Base-by-base conservation (phyloP, 208 protist species). In the Herpetomonas samuelpessoai region DNA sequence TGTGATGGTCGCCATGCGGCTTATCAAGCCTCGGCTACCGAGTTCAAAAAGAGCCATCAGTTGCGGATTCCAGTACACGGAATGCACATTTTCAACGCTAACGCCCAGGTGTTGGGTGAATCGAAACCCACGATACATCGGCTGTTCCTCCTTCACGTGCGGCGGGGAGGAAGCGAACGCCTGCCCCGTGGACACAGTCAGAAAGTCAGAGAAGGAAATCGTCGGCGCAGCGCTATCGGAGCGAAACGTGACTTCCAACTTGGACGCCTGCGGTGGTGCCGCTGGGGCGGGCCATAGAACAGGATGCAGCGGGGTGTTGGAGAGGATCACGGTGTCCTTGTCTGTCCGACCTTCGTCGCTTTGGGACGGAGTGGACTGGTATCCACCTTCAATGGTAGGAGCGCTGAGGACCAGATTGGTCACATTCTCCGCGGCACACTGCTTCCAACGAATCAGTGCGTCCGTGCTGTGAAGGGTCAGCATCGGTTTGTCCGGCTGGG, bases 201-300 rank as follows among this genome's bases (percentile, higher is more conserved):
- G 50, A 64, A 71, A 81, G 54, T 81, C 75, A 22, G 65, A 69
- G 28, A 56, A 26, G 14, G 75, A 76, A 2, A 81, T 31, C 25
- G 67, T 59, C 0, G 75, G 65, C 38, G 52, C 46, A 4, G 56
- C 35, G 22, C 41, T 63, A 9, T 69, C 16, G 18, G 66, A 68
- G 14, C 39, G 45, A 24, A 71, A 73, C 10, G 54, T 61, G 22
- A 72, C 38, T 12, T 41, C 41, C 4, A 41, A 18, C 35, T 41
- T 41, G 35, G 9, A 18, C 14, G 35, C 9, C 35, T 18, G 6
- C 35, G 35, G 35, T 6, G 35, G 35, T 41, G 35, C 6, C 35
- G 35, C 35, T 18, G 35, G 35, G 35, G 35, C 6, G 35, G 35
- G 35, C 35, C 35, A 41, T 6, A 41, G 35, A 41, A 41, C 35